A percentile compares a stretch with the other conserved stretches of the same genome.
Conservation (phyloP, 2,329 filamentous ascomycete genomes). For the Aspergillus piperis region DNA sequence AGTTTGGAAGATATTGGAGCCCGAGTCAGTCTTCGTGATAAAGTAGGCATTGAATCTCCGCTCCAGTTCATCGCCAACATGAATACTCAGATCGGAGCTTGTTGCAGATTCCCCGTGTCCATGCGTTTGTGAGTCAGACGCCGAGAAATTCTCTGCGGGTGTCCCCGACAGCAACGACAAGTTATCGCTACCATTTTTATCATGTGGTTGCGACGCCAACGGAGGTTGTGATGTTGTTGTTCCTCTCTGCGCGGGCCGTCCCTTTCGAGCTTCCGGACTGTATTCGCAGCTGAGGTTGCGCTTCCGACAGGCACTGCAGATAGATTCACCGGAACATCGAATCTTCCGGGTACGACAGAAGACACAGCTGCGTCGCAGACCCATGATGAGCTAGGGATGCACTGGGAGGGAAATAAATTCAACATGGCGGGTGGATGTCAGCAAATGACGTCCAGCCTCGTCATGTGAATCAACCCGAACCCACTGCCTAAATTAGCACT, state of each 20-base stretch:
- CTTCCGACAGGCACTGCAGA: constrained; percentile 9
- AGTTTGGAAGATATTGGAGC: constrained; percentile 2
- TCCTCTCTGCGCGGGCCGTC: constrained; percentile 7
- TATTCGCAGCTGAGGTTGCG: constrained; percentile 13
- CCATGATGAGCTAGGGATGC: neutral
- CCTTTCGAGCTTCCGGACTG: constrained; percentile 12
- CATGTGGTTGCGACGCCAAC: neutral
- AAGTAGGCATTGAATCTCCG: constrained; percentile 9
- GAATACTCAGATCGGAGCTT: neutral
- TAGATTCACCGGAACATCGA: constrained; percentile 9
- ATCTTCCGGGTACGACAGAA: constrained; percentile 13
- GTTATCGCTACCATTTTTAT: neutral
- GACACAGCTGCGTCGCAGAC: constrained; percentile 10
- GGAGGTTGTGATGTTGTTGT: neutral
- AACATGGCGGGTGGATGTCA: too few species aligned
- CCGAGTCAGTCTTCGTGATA: constrained; percentile 3
- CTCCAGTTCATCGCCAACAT: constrained; percentile 6
- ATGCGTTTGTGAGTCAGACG: neutral
- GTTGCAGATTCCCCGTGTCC: neutral
- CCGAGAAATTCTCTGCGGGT: neutral
- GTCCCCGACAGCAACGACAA: neutral
- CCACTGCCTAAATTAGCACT: too few species aligned
- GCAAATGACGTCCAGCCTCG: too few species aligned
- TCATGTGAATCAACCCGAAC: too few species aligned
- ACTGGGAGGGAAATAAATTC: too few species aligned